Conservation (phyloP, 805 yeast species). For the Komagataella phaffii region DNA sequence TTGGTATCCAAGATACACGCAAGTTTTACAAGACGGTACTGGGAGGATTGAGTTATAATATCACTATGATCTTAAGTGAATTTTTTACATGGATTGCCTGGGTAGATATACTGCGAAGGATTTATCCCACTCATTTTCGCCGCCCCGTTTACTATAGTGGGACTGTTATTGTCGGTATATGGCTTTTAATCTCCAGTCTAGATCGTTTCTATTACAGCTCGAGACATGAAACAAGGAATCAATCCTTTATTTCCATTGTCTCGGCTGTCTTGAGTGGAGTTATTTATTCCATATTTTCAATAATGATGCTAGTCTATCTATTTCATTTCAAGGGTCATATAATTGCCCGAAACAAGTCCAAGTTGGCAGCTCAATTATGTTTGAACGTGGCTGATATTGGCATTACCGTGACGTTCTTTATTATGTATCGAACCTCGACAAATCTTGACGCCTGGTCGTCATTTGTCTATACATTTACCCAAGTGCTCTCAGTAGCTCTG, state of each 20-base stretch:
- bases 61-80: conserved; percentile 26
- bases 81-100: conserved; percentile 39
- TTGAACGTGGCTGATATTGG: conserved; percentile 22
- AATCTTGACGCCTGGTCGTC: conserved; percentile 38
- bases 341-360: conserved; percentile 16
- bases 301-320: neutral
- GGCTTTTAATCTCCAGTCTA: conserved; percentile 12
- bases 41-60: conserved; percentile 20
- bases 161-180: conserved; percentile 14
- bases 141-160: conserved; percentile 12
- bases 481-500: conserved; percentile 35
- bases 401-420: conserved; percentile 19
- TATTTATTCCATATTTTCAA: neutral
- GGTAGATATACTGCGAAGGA: conserved; percentile 29
- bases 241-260: neutral
- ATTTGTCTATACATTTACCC: conserved; percentile 28
- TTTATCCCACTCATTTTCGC: conserved; percentile 4
- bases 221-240: neutral
- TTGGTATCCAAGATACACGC: conserved; percentile 38
- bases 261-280: neutral
- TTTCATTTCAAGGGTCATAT: conserved; percentile 1
- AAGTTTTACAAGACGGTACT: conserved; percentile 25
- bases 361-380: conserved; percentile 33
- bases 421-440: conserved; percentile 15
- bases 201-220: conserved; percentile 6